phyloP scores from a whole-genome alignment of 2,329 filamentous ascomycete species.

The Ascosphaera pollenicola region DNA sequence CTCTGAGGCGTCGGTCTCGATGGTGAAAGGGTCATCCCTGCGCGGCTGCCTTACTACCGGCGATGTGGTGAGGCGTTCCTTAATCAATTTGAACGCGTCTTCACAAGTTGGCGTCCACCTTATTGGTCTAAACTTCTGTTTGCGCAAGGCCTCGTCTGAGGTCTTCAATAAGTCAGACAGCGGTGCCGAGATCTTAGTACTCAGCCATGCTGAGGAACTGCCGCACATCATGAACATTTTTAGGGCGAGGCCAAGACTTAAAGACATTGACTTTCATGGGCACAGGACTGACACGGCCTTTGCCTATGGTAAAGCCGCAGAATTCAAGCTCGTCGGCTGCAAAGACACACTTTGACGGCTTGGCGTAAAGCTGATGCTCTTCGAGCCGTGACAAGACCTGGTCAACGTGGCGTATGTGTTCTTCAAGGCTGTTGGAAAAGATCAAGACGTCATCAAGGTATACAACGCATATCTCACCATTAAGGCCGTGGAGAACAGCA shows the following conservation, averaged over 20 bases:
- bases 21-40: not conserved
- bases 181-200: constrained; percentile 1
- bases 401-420: not conserved
- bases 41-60: not conserved
- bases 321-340: not conserved
- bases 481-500: not conserved
- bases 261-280: constrained; percentile 1
- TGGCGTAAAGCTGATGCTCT: not conserved
- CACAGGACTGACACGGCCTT: not conserved
- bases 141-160: not conserved
- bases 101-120: not conserved
- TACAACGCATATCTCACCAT: not conserved
- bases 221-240: constrained; percentile 1
- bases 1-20: not conserved
- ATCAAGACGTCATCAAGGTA: not conserved
- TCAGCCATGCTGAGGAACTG: not conserved
- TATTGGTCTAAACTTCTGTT: not conserved
- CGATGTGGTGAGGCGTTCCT: not conserved
- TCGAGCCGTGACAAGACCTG: not conserved
- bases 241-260: not conserved
- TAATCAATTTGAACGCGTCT: not conserved
- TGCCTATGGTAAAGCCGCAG: not conserved
- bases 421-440: not conserved
- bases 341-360: not conserved
- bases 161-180: constrained; percentile 1